These are phyloP conservation scores for Neurospora terricola DNA, from an alignment of 495 filamentous ascomycete genomes.

Conservation along the genomic window DNA sequence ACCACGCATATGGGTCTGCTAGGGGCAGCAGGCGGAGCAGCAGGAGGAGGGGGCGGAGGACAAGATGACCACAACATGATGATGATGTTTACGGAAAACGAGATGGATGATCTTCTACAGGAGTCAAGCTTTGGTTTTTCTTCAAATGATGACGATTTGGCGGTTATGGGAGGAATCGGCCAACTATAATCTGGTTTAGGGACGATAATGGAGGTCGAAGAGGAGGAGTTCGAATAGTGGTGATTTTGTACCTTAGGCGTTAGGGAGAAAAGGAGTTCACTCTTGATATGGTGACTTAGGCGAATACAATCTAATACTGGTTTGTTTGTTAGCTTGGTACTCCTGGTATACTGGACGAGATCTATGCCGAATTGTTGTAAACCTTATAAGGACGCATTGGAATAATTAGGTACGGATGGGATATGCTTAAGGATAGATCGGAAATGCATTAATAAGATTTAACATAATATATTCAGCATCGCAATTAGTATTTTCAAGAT, in stretches of 20 bases:
- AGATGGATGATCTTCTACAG: constrained; percentile 30
- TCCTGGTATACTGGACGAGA: too few species aligned
- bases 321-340: too few species aligned
- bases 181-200: not conserved
- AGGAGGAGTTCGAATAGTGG: not conserved
- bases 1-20: not conserved
- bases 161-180: not conserved
- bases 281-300: too few species aligned
- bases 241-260: not conserved
- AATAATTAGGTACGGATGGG: too few species aligned
- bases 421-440: too few species aligned
- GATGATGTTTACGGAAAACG: constrained; percentile 23
- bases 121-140: constrained; percentile 27
- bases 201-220: not conserved
- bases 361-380: too few species aligned
- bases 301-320: too few species aligned
- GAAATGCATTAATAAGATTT: too few species aligned
- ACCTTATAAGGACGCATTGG: too few species aligned
- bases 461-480: too few species aligned
- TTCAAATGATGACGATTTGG: not conserved
- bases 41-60: not conserved
- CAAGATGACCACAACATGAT: constrained; percentile 12
- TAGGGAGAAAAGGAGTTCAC: not conserved
- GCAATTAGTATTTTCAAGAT: too few species aligned
- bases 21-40: not conserved